A percentile compares a stretch with the other conserved stretches of the same genome.
These are phyloP conservation scores for Lophiostoma macrostomum DNA, from an alignment of 495 filamentous ascomycete species.

Conservation along the genomic window DNA sequence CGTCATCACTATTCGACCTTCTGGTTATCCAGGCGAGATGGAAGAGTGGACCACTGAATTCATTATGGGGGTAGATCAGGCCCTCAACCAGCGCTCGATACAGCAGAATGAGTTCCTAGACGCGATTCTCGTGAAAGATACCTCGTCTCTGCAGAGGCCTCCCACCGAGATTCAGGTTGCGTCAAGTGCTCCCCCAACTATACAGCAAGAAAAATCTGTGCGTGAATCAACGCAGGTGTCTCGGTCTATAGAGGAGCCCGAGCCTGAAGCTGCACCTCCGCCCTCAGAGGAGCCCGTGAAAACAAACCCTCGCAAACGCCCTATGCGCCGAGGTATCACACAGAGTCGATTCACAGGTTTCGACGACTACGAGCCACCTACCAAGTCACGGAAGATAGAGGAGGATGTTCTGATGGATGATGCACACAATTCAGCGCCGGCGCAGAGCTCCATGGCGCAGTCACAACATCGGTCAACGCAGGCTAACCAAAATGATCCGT, in stretches of 20 bases:
- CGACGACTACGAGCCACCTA: constrained; percentile 52
- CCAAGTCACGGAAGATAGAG: constrained; percentile 28
- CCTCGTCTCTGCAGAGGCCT: constrained; percentile 62
- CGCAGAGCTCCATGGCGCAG: not conserved
- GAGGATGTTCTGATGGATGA: constrained; percentile 19
- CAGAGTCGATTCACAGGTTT: constrained; percentile 75
- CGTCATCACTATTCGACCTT: constrained; percentile 76
- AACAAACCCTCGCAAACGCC: constrained; percentile 39
- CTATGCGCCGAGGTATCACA: constrained; percentile 40
- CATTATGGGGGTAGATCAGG: constrained; percentile 60
- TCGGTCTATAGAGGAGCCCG: constrained; percentile 6
- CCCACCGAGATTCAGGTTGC: constrained; percentile 41
- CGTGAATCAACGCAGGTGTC: not conserved
- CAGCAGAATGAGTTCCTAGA: constrained; percentile 92
- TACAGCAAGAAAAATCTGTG: not conserved
- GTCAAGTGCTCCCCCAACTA: constrained; percentile 7
- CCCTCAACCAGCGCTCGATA: constrained; percentile 75
- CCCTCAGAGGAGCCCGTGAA: constrained; percentile 9
- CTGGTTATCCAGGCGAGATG: constrained; percentile 52
- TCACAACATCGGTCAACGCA: constrained; percentile 4
- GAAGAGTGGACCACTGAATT: constrained; percentile 70
- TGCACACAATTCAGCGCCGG: constrained; percentile 24
- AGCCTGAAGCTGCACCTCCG: constrained; percentile 11
- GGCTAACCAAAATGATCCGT: constrained; percentile 43
- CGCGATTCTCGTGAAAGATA: constrained; percentile 76